Evolutionary conservation across 208 protist genomes (phyloP), one percentile per base, ranked within the genome.

Genomic region (Acanthamoeba healyi): DNA sequence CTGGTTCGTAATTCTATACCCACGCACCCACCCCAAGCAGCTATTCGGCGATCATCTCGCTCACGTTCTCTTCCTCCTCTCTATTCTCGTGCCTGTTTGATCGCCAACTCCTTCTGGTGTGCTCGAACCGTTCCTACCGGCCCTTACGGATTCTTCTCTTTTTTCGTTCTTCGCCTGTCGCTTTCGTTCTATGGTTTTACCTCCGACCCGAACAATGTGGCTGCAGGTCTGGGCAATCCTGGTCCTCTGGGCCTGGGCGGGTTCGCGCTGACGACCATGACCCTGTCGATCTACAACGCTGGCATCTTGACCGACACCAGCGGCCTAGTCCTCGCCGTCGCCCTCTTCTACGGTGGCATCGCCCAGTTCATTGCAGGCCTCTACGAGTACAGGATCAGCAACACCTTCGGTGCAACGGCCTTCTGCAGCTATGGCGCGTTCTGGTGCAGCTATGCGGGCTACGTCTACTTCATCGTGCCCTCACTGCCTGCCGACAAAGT

Each of bases 371-470:
- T 89, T 40, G 82, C 82, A 58, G 82, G 82, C 7, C 51, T 89
- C 10, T 89, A 89, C 36, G 82, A 89, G 36, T 89, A 42, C 49
- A 89, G 46, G 36, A 89, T 89, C 15, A 36, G 15, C 4, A 89
- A 89, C 82, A 89, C 82, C 6, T 89, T 89, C 38, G 82, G 82
- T 42, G 82, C 82, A 7, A 89, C 82, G 1, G 82, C 82, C 12
- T 89, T 89, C 49, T 89, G 82, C 4, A 89, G 82, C 82, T 89
- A 89, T 17, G 82, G 82, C 49, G 82, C 82, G 14, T 89, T 89
- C 82, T 89, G 82, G 82, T 89, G 82, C 82, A 89, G 82, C 82
- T 89, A 70, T n/a, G 82, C 82, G 6, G 82, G 82, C 26, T 89
- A 32, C 15, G 51, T 42, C 58, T 89, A 89, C 82, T 89, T 70